These are phyloP conservation scores for Saccharum hybrid DNA, from an alignment of 202 grass and related monocot species.

Conservation along the genomic window DNA sequence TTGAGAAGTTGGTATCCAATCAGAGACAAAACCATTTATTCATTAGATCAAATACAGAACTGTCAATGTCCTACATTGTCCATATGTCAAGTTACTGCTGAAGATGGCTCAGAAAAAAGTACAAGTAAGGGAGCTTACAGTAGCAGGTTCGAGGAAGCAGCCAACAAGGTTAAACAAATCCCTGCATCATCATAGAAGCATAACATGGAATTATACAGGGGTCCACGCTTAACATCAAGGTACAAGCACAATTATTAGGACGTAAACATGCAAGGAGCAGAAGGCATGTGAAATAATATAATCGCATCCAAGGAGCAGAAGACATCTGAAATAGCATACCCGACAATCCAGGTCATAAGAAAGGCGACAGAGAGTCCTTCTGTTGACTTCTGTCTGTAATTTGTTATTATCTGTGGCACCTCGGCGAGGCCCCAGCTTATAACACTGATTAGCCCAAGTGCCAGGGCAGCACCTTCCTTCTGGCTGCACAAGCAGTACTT, in stretches of 20 bases:
- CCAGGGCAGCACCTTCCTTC: conserved; percentile 64
- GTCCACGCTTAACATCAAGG: not conserved
- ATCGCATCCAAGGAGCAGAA: not conserved
- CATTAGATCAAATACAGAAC: conserved; percentile 26
- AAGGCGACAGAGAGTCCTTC: conserved; percentile 88
- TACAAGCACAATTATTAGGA: not conserved
- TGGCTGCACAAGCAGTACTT: conserved; percentile 77
- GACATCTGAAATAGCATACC: conserved; percentile 55
- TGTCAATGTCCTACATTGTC: not conserved
- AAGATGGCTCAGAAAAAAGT: not conserved
- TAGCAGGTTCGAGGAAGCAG: conserved; percentile 89
- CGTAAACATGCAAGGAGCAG: not conserved
- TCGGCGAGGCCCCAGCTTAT: conserved; percentile 86
- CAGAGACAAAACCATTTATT: not conserved
- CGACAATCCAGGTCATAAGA: conserved; percentile 91
- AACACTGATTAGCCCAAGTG: conserved; percentile 73
- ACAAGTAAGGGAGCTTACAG: conserved; percentile 59
- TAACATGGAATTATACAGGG: conserved; percentile 25
- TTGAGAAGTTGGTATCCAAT: not conserved
- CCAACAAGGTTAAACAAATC: conserved; percentile 92
- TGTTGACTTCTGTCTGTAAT: conserved; percentile 80
- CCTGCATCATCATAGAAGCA: conserved; percentile 57
- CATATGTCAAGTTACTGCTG: conserved; percentile 19
- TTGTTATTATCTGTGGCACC: conserved; percentile 92
- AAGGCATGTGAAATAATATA: conserved; percentile 11